phyloP scores from a whole-genome alignment of 352 stramenopile species.

The Globisporangium yorkense region DNA sequence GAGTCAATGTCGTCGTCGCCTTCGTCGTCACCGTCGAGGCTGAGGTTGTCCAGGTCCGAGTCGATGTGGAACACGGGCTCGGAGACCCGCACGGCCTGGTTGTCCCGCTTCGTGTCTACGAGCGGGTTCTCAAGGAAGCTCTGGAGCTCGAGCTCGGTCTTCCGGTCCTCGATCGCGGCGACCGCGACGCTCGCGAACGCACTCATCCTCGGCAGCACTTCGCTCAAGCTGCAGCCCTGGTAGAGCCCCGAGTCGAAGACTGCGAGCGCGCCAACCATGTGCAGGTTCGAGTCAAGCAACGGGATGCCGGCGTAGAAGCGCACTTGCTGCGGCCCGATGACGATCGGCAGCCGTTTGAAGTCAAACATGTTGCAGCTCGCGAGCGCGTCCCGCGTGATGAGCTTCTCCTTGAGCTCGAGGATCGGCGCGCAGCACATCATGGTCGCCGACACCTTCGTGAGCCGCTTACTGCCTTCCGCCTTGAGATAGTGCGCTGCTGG shows the following conservation, averaged over 20 bases:
- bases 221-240: conserved; percentile 27
- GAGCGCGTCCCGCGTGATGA: conserved; percentile 48
- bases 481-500: conserved; percentile 41
- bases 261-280: conserved; percentile 49
- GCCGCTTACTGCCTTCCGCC: conserved; percentile 29
- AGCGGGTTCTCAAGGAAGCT: conserved; percentile 48
- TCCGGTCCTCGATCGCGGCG: conserved; percentile 31
- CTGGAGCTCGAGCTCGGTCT: conserved; percentile 41
- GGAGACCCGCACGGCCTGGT: conserved; percentile 16
- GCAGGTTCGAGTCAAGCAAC: conserved; percentile 35
- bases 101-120: conserved; percentile 27
- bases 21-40: conserved; percentile 19
- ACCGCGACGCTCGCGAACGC: conserved; percentile 29
- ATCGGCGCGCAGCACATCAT: conserved; percentile 68
- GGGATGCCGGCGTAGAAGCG: conserved; percentile 70
- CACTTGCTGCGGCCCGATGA: conserved; percentile 58
- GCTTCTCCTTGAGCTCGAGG: conserved; percentile 28
- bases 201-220: conserved; percentile 34
- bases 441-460: conserved; percentile 51
- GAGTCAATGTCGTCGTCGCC: conserved; percentile 8
- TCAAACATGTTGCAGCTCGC: conserved; percentile 28
- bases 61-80: conserved; percentile 34
- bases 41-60: conserved; percentile 18
- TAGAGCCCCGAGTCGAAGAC: conserved; percentile 52
- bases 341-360: conserved; percentile 55